Evolutionary conservation across 2,329 filamentous ascomycete species (phyloP).

Genomic region (Sporothrix protearum): DNA sequence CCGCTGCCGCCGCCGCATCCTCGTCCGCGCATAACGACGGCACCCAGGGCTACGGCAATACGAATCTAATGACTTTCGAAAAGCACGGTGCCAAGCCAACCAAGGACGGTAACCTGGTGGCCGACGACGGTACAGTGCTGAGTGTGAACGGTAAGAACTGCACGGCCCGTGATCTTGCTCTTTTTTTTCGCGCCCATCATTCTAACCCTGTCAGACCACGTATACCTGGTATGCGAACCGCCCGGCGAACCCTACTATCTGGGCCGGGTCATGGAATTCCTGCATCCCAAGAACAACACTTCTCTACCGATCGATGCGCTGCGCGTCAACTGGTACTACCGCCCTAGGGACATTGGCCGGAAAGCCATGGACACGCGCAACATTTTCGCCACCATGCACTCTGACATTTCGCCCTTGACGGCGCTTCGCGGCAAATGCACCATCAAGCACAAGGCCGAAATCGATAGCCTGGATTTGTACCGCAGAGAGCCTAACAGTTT

Average conservation of each 20-base stretch:
- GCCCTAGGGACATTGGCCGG: constrained; percentile 90
- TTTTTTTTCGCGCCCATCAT: constrained; percentile 17
- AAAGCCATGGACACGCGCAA: constrained; percentile 86
- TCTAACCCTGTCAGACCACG: constrained; percentile 55
- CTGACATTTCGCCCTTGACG: constrained; percentile 87
- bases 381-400: constrained; percentile 97
- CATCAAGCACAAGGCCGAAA: constrained; percentile 84
- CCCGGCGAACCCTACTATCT: constrained; percentile 98
- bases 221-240: constrained; percentile 95
- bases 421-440: constrained; percentile 90
- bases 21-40: constrained; percentile 33
- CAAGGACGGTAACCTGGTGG: constrained; percentile 72
- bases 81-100: constrained; percentile 60
- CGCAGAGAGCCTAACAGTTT: constrained; percentile 83
- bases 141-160: constrained; percentile 72
- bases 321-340: constrained; percentile 97
- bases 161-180: neutral
- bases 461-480: constrained; percentile 75
- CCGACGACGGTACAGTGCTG: constrained; percentile 85
- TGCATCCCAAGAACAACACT: constrained; percentile 73
- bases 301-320: constrained; percentile 75
- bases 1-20: constrained; percentile 40
- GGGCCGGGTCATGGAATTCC: constrained; percentile 96
- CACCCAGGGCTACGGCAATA: constrained; percentile 52
- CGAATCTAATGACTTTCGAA: constrained; percentile 88